Evolutionary conservation across 495 filamentous ascomycete genomes (phyloP), one percentile per base, ranked within the genome.

Genomic region (Neurospora sp.): DNA sequence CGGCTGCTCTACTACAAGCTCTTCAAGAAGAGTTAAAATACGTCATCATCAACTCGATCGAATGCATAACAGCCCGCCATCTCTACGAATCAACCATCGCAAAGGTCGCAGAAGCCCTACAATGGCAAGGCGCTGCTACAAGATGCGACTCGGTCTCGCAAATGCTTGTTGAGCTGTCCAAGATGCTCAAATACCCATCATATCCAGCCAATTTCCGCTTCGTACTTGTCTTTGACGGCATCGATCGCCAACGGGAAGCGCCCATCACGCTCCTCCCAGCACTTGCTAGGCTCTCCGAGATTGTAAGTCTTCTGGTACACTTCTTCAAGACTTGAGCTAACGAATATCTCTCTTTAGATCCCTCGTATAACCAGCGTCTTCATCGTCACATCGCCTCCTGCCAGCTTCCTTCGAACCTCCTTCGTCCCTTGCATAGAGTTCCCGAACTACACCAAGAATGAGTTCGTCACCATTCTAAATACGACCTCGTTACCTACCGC

Each of bases 1-100:
- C 92, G 31, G 83, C 84, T 53, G 83, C 86, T 9, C 83, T 96
- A 20, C 87, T 98, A 20, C n/a, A 61, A 74, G 3, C 37, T 71
- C 22, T 38, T 35, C 12, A 73, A 74, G 71, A 72, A 9, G 74
- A 73, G 35, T 37, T 37, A 0, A 37, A 6, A 45, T 90, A 92
- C 77, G 90, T 92, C 40, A 87, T 97, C 72, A 83, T 97, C 69
- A 90, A 89, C 73, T 94, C 90, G 42, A 82, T 87, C 70, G 95
- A 98, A 85, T 98, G 94, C 77, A 92, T 99, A 70, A 97, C 94
- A 0, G 90, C 89, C 0, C 90, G 96, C 38, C 96, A 99, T 81
- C 83, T 99, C 8, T 90, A 96, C 42, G 93, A 95, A 78, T 86
- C 85, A 37, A 89, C 87, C 1, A 80, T 90, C 8, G 83, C 82